Percentiles rank a stretch among this genome's conserved stretches.
Evolutionary conservation across 2,329 filamentous ascomycete species (phyloP).

Genomic region (Aspergillus sp.): DNA sequence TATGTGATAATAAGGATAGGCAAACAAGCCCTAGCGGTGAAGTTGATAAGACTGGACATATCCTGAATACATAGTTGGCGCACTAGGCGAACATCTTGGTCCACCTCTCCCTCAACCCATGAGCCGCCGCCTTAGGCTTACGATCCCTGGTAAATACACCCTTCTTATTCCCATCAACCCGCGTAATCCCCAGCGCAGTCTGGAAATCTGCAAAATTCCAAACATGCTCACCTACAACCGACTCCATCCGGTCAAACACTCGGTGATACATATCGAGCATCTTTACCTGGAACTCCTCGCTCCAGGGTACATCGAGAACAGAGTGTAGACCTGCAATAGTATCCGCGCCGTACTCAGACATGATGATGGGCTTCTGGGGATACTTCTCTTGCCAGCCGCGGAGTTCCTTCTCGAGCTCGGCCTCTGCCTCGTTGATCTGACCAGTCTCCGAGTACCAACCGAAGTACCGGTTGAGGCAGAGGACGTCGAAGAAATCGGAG

Average conservation of each 20-base stretch:
- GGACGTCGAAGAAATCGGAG: slow-evolving; percentile 21
- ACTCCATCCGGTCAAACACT: slow-evolving; percentile 21
- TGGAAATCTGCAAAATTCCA: not conserved
- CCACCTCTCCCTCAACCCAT: no score
- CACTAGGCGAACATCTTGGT: no score
- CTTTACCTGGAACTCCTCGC: slow-evolving; percentile 21
- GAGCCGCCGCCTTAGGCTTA: no score
- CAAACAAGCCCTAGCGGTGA: no score
- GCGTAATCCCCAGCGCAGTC: not conserved
- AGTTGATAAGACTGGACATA: no score
- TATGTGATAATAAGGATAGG: no score
- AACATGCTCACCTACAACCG: slow-evolving; percentile 20
- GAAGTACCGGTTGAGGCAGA: slow-evolving; percentile 24
- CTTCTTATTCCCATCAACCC: no score
- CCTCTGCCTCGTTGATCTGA: slow-evolving; percentile 16
- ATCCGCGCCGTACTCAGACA: slow-evolving; percentile 25
- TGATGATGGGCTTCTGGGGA: slow-evolving; percentile 21
- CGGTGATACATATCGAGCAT: slow-evolving; percentile 23
- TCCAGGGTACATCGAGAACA: slow-evolving; percentile 18
- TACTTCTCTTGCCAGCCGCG: slow-evolving; percentile 16
- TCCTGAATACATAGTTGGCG: no score
- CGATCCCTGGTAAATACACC: no score
- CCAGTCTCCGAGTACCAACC: slow-evolving; percentile 22
- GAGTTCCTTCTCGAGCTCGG: slow-evolving; percentile 16
- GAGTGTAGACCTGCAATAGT: slow-evolving; percentile 22